Evolutionary conservation across 495 filamentous ascomycete genomes (phyloP).

Genomic region (Ascodesmis nigricans): DNA sequence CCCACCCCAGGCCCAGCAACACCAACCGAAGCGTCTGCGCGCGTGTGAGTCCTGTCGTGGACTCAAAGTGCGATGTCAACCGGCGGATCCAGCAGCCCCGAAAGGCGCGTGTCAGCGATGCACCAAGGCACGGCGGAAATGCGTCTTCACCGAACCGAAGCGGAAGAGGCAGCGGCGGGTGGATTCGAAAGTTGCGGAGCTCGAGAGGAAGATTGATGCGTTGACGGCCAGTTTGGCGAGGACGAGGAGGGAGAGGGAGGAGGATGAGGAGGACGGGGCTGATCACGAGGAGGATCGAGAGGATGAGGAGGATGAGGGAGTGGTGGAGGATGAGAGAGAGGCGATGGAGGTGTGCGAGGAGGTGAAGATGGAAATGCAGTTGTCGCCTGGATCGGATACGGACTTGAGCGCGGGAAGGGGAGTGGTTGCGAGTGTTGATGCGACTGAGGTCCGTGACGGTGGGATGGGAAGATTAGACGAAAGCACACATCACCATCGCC

Average conservation of each 20-base stretch:
- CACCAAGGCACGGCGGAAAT: slow-evolving; percentile 56
- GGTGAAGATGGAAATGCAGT: background rate
- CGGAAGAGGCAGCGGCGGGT: slow-evolving; percentile 86
- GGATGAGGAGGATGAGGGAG: slow-evolving; percentile 6
- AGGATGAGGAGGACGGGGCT: slow-evolving; percentile 20
- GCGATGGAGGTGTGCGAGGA: slow-evolving; percentile 2
- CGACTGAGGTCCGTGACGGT: no score
- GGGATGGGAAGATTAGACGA: no score
- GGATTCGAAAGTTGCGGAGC: slow-evolving; percentile 71
- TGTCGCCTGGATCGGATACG: background rate
- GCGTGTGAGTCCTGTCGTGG: slow-evolving; percentile 83
- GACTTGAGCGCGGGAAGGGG: slow-evolving; percentile 1
- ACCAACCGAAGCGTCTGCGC: slow-evolving; percentile 69
- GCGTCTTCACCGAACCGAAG: slow-evolving; percentile 60
- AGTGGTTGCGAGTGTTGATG: slow-evolving; percentile 2
- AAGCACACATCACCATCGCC: no score
- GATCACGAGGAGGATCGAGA: slow-evolving; percentile 17
- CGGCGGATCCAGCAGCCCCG: slow-evolving; percentile 34
- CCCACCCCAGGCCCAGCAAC: no score
- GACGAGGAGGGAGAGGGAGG: slow-evolving; percentile 18
- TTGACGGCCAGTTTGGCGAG: slow-evolving; percentile 57
- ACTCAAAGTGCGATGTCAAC: slow-evolving; percentile 78
- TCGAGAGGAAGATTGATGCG: slow-evolving; percentile 86
- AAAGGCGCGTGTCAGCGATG: slow-evolving; percentile 62
- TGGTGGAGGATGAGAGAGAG: slow-evolving; percentile 6